Evolutionary conservation across 139 green algal species (phyloP).

Genomic region (Astrephomene gubernaculifera): DNA sequence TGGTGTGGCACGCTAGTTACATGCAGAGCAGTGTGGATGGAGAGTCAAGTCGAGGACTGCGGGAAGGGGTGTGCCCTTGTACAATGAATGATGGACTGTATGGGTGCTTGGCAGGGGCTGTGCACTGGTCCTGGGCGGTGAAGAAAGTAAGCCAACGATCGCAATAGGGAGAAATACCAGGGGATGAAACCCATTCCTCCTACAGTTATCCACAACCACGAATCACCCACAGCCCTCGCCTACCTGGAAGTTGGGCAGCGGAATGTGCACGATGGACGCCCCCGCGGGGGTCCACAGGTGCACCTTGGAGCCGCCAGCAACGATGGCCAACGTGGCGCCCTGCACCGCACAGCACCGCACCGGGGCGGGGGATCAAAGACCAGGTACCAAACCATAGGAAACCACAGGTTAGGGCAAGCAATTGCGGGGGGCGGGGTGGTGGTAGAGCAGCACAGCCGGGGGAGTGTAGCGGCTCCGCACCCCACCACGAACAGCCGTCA

Average conservation of each 20-base stretch:
- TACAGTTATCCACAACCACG: background rate
- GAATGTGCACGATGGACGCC: conserved; percentile 86
- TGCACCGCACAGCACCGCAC: conserved; percentile 18
- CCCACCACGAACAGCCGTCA: background rate
- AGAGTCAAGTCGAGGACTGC: too few species aligned
- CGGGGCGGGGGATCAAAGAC: background rate
- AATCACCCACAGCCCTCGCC: background rate
- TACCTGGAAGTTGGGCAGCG: conserved; percentile 75
- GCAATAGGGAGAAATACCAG: too few species aligned
- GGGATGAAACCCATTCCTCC: too few species aligned
- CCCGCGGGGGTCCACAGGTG: conserved; percentile 87
- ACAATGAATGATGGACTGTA: too few species aligned
- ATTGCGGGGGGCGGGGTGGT: background rate
- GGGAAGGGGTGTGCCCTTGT: too few species aligned
- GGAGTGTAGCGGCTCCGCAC: background rate
- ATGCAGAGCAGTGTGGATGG: too few species aligned
- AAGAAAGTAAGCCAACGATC: too few species aligned
- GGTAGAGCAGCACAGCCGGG: too few species aligned
- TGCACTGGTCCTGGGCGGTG: too few species aligned
- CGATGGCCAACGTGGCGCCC: conserved; percentile 68
- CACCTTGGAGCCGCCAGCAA: conserved; percentile 66
- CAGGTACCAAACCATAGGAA: background rate
- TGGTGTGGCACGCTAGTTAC: too few species aligned
- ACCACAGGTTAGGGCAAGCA: too few species aligned
- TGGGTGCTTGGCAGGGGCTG: too few species aligned